phyloP scores from a whole-genome alignment of 2,329 filamentous ascomycete genomes.

The Colletotrichum sp. region DNA sequence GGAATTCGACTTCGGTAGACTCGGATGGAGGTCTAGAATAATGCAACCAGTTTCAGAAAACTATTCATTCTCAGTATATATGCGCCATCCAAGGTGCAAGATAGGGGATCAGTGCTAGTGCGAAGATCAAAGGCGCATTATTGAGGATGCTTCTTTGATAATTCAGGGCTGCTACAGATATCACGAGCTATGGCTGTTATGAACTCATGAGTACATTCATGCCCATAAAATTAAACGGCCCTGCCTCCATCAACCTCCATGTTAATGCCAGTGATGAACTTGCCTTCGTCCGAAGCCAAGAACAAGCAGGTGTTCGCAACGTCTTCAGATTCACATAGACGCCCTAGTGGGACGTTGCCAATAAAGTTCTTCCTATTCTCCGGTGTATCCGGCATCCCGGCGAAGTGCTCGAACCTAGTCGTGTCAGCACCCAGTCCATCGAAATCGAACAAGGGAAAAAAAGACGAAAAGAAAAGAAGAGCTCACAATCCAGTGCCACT shows the following conservation, averaged over 20 bases:
- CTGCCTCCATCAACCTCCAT: slow-evolving; percentile 50
- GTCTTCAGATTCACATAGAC: slow-evolving; percentile 59
- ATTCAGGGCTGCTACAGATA: not conserved
- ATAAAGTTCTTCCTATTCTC: slow-evolving; percentile 56
- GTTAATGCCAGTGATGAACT: slow-evolving; percentile 75
- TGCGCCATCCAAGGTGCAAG: no score
- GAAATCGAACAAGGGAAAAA: not conserved
- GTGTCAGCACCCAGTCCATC: not conserved
- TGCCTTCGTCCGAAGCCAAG: slow-evolving; percentile 73
- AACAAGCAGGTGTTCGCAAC: slow-evolving; percentile 75
- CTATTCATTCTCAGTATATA: no score
- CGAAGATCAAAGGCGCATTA: not conserved
- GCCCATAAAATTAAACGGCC: not conserved
- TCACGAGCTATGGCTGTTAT: not conserved
- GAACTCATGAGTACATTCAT: not conserved
- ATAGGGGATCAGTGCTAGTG: not conserved
- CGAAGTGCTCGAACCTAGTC: slow-evolving; percentile 46
- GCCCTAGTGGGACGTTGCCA: slow-evolving; percentile 9
- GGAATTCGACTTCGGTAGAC: no score
- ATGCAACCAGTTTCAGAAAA: no score
- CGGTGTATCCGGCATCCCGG: slow-evolving; percentile 66
- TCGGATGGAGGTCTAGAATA: no score
- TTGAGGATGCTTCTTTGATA: not conserved
- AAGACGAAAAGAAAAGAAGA: rapidly evolving
- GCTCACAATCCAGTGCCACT: slow-evolving; percentile 66